Evolutionary conservation across 352 stramenopile genomes (phyloP).

Genomic region (Saprolegnia parasitica): DNA sequence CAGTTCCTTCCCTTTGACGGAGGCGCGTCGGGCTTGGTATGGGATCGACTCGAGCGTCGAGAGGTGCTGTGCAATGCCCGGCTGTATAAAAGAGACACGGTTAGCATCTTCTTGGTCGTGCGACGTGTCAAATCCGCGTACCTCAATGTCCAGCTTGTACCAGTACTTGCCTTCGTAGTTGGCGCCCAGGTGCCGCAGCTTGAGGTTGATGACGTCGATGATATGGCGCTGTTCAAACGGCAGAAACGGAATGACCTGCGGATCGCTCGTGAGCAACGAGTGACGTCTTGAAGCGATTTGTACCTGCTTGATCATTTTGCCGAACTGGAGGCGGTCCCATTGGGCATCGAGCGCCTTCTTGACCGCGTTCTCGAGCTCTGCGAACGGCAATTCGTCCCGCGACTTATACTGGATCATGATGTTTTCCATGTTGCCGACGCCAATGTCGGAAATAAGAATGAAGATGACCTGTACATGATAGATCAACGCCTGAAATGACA

Average conservation of each 20-base stretch:
- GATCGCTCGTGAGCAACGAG: background rate
- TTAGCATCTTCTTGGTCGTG: too few relatives aligned
- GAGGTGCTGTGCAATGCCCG: conserved; percentile 57
- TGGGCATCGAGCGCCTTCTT: conserved; percentile 75
- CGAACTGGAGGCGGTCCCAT: conserved; percentile 85
- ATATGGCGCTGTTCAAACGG: conserved; percentile 83
- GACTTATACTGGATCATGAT: conserved; percentile 76
- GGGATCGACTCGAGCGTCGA: conserved; percentile 66
- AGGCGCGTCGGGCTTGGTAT: conserved; percentile 58
- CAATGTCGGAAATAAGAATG: conserved; percentile 86
- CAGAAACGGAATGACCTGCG: conserved; percentile 80
- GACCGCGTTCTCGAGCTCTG: conserved; percentile 65
- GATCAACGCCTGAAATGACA: background rate
- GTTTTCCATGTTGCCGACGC: conserved; percentile 74
- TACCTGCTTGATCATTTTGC: conserved; percentile 85
- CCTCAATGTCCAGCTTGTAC: conserved; percentile 67
- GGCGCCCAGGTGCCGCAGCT: conserved; percentile 65
- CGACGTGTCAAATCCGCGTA: conserved; percentile 31
- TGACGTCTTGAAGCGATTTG: background rate
- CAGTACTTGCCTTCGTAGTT: conserved; percentile 75
- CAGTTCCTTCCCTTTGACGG: conserved; percentile 39
- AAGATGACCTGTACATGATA: conserved; percentile 63
- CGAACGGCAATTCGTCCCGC: conserved; percentile 56
- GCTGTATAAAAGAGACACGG: conserved; percentile 28
- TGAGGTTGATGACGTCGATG: conserved; percentile 71